Conservation (phyloP, 1,139 yeast genomes). For the Debaryomycetaceae sp. region DNA sequence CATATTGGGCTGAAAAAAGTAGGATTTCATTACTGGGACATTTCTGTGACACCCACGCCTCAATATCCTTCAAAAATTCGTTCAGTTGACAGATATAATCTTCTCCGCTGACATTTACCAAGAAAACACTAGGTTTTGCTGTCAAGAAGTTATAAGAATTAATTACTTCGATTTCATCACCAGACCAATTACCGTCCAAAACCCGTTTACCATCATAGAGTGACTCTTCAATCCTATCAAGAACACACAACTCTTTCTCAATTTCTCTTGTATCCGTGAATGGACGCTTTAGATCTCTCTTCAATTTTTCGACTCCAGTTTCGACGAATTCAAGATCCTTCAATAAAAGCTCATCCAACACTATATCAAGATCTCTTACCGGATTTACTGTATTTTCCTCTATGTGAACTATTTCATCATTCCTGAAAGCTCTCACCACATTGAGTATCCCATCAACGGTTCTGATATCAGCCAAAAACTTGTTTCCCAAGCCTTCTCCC, state of each 20-base stretch:
- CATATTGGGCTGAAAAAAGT: conserved; percentile 60
- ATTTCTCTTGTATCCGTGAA: conserved; percentile 23
- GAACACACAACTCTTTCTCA: conserved; percentile 42
- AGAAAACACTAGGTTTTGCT: conserved; percentile 64
- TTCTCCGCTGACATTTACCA: conserved; percentile 56
- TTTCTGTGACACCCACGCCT: conserved; percentile 51
- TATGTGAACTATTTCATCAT: conserved; percentile 69
- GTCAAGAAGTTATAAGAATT: conserved; percentile 61
- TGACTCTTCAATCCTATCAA: conserved; percentile 47
- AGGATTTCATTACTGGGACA: conserved; percentile 55
- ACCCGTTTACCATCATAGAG: conserved; percentile 61
- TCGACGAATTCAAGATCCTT: conserved; percentile 71
- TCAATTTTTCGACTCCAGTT: conserved; percentile 44
- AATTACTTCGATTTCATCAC: conserved; percentile 54
- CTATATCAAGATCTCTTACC: conserved; percentile 61
- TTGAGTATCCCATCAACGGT: conserved; percentile 75
- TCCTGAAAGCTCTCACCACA: conserved; percentile 62
- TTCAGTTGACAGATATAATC: conserved; percentile 47
- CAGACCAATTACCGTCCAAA: conserved; percentile 45
- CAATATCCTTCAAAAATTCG: conserved; percentile 41
- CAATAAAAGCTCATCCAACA: conserved; percentile 67
- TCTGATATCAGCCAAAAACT: conserved; percentile 66
- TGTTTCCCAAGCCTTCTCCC: conserved; percentile 78
- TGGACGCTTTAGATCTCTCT: conserved; percentile 42
- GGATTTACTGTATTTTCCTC: conserved; percentile 65